These are phyloP conservation scores for Graphilbum ipis-grandicollis DNA, from an alignment of 2,329 filamentous ascomycete species.

Conservation along the genomic window DNA sequence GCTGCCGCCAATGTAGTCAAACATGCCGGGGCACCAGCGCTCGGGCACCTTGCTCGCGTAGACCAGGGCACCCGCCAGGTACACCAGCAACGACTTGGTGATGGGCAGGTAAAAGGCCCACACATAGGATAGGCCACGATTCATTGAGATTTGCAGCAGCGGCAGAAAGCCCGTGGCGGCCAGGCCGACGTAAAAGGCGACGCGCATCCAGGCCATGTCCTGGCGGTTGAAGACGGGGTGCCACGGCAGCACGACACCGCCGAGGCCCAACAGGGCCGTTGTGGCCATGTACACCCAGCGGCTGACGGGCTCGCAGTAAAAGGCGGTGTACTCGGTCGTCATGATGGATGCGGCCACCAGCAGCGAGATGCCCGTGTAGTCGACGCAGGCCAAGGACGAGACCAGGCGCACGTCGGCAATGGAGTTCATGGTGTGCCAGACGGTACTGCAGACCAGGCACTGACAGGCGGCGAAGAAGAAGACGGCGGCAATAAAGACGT, in stretches of 20 bases:
- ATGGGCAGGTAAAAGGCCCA: constrained; percentile 79
- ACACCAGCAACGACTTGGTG: constrained; percentile 70
- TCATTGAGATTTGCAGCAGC: constrained; percentile 63
- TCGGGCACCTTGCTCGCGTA: constrained; percentile 91
- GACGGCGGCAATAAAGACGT: constrained; percentile 77
- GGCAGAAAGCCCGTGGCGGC: constrained; percentile 80
- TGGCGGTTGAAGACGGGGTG: constrained; percentile 83
- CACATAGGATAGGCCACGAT: constrained; percentile 66
- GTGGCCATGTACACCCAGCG: constrained; percentile 73
- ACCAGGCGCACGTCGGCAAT: constrained; percentile 80
- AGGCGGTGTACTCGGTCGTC: constrained; percentile 95
- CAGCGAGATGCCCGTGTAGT: constrained; percentile 93
- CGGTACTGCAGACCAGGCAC: constrained; percentile 82
- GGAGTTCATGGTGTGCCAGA: constrained; percentile 99
- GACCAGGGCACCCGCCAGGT: constrained; percentile 65
- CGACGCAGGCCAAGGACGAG: constrained; percentile 91
- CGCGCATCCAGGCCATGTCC: constrained; percentile 86
- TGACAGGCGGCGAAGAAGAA: constrained; percentile 96
- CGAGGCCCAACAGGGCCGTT: constrained; percentile 66
- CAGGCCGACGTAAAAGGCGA: constrained; percentile 79
- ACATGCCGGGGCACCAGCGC: constrained; percentile 79
- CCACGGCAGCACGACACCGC: constrained; percentile 86
- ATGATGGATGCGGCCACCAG: constrained; percentile 93
- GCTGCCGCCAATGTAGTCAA: constrained; percentile 88
- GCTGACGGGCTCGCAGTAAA: constrained; percentile 87